Percentiles rank a stretch among this genome's conserved stretches.
Conservation (phyloP, 305 asterid genomes). For the Fraxinus sp. region DNA sequence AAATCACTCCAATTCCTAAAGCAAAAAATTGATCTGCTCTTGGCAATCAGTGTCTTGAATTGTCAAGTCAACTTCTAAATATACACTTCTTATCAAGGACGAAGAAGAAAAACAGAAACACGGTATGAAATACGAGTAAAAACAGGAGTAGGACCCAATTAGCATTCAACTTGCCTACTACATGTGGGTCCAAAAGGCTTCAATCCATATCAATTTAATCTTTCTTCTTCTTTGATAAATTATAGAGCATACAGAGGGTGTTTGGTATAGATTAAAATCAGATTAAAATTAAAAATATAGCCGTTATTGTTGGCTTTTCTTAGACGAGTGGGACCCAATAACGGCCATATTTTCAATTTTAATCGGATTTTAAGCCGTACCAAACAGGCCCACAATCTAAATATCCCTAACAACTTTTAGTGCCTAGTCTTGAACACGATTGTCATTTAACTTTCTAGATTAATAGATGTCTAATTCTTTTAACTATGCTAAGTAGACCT, state of each 20-base stretch:
- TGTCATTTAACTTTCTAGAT: neutral
- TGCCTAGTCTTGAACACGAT: slow-evolving; percentile 12
- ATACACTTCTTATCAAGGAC: neutral
- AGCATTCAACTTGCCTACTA: neutral
- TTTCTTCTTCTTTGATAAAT: neutral
- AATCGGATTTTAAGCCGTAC: too few species aligned
- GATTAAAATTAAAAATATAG: too few species aligned
- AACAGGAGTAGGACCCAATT: neutral
- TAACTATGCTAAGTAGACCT: slow-evolving; percentile 16
- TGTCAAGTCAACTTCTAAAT: neutral
- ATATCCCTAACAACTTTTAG: neutral
- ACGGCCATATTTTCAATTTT: too few species aligned
- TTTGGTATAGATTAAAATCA: too few species aligned
- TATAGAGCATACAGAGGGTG: neutral
- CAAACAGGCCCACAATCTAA: neutral
- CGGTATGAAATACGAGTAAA: neutral
- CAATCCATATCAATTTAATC: neutral
- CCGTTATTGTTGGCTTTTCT: too few species aligned
- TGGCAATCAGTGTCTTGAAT: neutral
- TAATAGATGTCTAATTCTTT: slow-evolving; percentile 13
- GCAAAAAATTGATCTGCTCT: neutral
- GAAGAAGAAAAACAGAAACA: neutral
- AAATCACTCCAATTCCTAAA: neutral
- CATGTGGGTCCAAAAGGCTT: neutral
- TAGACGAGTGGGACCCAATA: too few species aligned